Evolutionary conservation across 306 rosid species (phyloP), one percentile per base, ranked within the genome.

Genomic region (Acacia acuminata): DNA sequence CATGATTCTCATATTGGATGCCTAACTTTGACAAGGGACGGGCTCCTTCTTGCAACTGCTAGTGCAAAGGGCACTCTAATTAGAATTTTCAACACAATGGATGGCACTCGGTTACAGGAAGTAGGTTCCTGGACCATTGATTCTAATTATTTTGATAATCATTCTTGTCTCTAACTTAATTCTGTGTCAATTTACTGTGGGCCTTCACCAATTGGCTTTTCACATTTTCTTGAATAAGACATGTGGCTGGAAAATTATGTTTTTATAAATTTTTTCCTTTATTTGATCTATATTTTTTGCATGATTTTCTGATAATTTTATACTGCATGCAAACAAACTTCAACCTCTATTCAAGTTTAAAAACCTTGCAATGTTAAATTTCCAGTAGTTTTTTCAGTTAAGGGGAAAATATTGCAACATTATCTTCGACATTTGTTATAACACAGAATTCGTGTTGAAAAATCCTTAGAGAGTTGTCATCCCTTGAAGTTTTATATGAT

Each of bases 31-130:
- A 94, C 98, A 75, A 81, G 86, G 93, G 99, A 96, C 73, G 99
- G 99, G 27, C 94, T 93, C 84, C 97, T 96, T 67, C 99, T 96
- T 83, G 97, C 99, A 72, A 94, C 99, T 86, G 96, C 99, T 51
- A 94, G 99, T 86, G 84, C 81, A 13, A 94, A 89, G 92, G 99
- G 99, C 15, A 96, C 99, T 82, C 85, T 96, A 85, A 91, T 96
- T 84, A 90, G 99, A 87, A 86, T 96, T 83, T 96, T 94, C 91
- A 96, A 96, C 87, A 96, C 99, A 76, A 88, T 96, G 96, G 98
- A 96, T 20, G 97, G 99, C 80, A 91, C 93, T 87, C 89, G 69
- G 73, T 85, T 96, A 76, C 98, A 96, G 84, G 99, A 96, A 92
- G 99, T 93, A 92, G 79, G 82, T 63, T 67, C 60, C 84, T 82